phyloP scores from a whole-genome alignment of 768 basidiomycete genomes.

The Auriscalpium vulgare region DNA sequence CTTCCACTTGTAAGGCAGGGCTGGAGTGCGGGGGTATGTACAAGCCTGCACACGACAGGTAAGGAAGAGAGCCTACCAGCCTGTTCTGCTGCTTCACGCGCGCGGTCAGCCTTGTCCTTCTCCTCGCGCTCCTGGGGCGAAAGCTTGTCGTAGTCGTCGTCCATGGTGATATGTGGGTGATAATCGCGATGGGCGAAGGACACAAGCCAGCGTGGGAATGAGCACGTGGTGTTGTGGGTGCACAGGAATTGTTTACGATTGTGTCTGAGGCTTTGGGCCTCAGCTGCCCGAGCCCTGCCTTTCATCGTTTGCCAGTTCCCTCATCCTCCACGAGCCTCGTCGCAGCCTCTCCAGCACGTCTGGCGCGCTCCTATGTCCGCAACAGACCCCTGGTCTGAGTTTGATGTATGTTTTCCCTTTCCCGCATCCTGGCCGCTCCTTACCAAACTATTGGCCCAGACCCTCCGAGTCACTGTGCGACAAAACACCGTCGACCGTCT shows the following conservation, averaged over 20 bases:
- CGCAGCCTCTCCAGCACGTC: not conserved
- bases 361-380: conserved; percentile 42
- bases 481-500: conserved; percentile 80
- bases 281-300: no score
- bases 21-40: conserved; percentile 29
- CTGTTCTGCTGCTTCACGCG: conserved; percentile 73
- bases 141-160: conserved; percentile 66
- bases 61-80: conserved; percentile 48
- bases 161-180: conserved; percentile 3
- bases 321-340: not conserved
- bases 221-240: conserved; percentile 1
- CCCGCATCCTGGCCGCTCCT: not conserved
- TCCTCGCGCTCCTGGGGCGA: conserved; percentile 67
- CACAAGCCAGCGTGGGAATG: not conserved
- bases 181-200: no score
- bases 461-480: conserved; percentile 61
- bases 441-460: conserved; percentile 31
- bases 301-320: conserved; percentile 15
- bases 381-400: conserved; percentile 59
- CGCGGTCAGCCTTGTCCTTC: conserved; percentile 60
- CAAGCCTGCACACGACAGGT: conserved; percentile 12
- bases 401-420: conserved; percentile 45
- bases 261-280: conserved; percentile 17
- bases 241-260: conserved; percentile 22
- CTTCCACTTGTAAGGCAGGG: conserved; percentile 85